Evolutionary conservation across 495 filamentous ascomycete species (phyloP), one percentile per base, ranked within the genome.

Genomic region (Poronia punctata): DNA sequence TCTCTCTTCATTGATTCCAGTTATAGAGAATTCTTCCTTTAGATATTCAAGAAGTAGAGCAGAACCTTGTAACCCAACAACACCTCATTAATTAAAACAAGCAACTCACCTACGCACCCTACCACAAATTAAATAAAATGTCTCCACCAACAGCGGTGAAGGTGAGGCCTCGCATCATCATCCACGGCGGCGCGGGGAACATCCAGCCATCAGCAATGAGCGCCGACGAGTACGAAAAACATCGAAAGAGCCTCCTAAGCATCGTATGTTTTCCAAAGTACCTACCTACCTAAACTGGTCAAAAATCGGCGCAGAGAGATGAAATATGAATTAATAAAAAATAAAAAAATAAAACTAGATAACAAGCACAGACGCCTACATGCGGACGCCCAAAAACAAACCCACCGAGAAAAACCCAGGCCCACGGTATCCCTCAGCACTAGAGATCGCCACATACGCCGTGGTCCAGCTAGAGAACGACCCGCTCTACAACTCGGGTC

Each of bases 151-250:
- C 32, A 2, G 16, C 36, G 1, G 10, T 35, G 0, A 50, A 32
- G 8, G 32, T 67, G 45, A 74, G 72, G 45, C 83, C 85, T 3
- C 74, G 83, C 5, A 62, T 90, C 22, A 88, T 90, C 60, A 76
- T 96, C 59, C 88, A 95, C 56, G 89, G 88, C 59, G 88, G 88
- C 42, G 88, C 88, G 1, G 88, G 88, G 19, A 83, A 83, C 53
- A 80, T 94, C 57, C 76, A 74, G 8, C 82, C 76, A 7, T 53
- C 67, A n/a, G 83, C 74, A 50, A 70, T 94, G 17, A 71, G 80
- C 1, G 72, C 75, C 6, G 57, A 70, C 18, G 65, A 72, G 35
- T 88, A 84, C 64, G 43, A 57, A 14, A 45, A 66, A 23, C 84
- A 83, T 60, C 72, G 77, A 35, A 41, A 61, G 39, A 74, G 82